Conservation (phyloP, 2,329 filamentous ascomycete species). For the Hypoxylon sp. region DNA sequence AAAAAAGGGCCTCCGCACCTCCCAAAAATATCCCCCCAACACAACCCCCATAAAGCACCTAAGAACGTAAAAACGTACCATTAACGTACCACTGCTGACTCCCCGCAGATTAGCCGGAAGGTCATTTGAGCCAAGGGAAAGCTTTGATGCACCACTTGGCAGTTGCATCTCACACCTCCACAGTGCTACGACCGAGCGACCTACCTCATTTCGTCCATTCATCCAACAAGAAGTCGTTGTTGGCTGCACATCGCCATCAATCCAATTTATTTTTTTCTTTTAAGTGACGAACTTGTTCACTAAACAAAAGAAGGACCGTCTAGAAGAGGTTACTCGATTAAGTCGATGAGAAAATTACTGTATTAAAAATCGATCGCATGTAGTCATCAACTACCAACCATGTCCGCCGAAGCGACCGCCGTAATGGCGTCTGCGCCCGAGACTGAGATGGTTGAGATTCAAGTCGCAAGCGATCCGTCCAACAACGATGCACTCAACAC, state of each 20-base stretch:
- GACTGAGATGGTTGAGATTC: constrained; percentile 49
- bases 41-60: constrained; percentile 13
- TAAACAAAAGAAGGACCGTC: constrained; percentile 4
- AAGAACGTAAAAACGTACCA: constrained; percentile 42
- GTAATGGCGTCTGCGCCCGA: constrained; percentile 61
- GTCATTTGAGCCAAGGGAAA: constrained; percentile 16
- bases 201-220: constrained; percentile 40
- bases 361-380: constrained; percentile 58
- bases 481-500: constrained; percentile 54
- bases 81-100: constrained; percentile 36
- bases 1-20: constrained; percentile 23
- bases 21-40: constrained; percentile 24
- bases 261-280: constrained; percentile 21
- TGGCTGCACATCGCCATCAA: constrained; percentile 26
- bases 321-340: constrained; percentile 6
- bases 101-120: constrained; percentile 40
- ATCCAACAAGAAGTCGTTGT: constrained; percentile 36
- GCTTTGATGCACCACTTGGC: constrained; percentile 36
- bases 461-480: constrained; percentile 46
- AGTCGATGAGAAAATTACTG: constrained; percentile 20
- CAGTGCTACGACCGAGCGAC: constrained; percentile 38
- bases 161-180: constrained; percentile 40
- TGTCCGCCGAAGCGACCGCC: constrained; percentile 71
- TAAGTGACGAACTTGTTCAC: not conserved
- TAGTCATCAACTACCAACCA: constrained; percentile 59